phyloP scores from a whole-genome alignment of 768 basidiomycete species.

The Termitomyces sp. region DNA sequence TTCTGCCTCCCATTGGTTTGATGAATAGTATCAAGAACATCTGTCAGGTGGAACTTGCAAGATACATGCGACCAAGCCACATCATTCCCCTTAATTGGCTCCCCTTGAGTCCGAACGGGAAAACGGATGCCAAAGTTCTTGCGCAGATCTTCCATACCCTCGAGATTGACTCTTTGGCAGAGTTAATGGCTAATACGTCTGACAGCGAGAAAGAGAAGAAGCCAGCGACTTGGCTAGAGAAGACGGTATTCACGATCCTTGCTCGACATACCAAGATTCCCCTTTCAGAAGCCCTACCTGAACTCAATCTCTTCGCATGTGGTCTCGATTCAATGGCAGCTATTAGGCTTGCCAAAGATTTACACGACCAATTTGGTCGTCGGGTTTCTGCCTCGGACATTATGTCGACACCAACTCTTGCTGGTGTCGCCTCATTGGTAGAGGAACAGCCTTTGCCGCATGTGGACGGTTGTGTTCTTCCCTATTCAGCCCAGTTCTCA shows the following conservation, averaged over 20 bases:
- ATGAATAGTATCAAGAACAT: slow-evolving; percentile 27
- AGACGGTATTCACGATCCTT: slow-evolving; percentile 20
- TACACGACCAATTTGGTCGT: slow-evolving; percentile 18
- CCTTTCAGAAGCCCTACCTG: slow-evolving; percentile 15
- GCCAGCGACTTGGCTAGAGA: slow-evolving; percentile 13
- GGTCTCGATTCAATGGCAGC: slow-evolving; percentile 29
- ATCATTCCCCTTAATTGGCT: slow-evolving; percentile 46
- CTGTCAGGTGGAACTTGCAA: slow-evolving; percentile 39
- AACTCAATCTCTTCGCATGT: slow-evolving; percentile 27
- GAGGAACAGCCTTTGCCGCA: neutral
- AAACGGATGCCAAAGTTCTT: slow-evolving; percentile 32
- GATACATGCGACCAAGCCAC: slow-evolving; percentile 50
- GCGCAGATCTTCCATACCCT: slow-evolving; percentile 24
- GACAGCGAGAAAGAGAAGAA: slow-evolving; percentile 6
- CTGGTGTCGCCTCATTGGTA: slow-evolving; percentile 19
- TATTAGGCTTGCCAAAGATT: slow-evolving; percentile 23
- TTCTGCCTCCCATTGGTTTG: slow-evolving; percentile 23
- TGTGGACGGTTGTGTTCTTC: neutral
- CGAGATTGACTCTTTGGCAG: slow-evolving; percentile 20
- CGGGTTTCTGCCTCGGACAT: slow-evolving; percentile 23
- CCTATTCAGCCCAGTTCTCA: slow-evolving; percentile 11
- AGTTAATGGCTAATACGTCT: slow-evolving; percentile 15
- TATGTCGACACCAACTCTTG: slow-evolving; percentile 25
- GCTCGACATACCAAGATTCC: slow-evolving; percentile 17
- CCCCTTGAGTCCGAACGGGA: slow-evolving; percentile 39